These are phyloP conservation scores for Bullera alba DNA, from an alignment of 768 basidiomycete species.

Conservation along the genomic window DNA sequence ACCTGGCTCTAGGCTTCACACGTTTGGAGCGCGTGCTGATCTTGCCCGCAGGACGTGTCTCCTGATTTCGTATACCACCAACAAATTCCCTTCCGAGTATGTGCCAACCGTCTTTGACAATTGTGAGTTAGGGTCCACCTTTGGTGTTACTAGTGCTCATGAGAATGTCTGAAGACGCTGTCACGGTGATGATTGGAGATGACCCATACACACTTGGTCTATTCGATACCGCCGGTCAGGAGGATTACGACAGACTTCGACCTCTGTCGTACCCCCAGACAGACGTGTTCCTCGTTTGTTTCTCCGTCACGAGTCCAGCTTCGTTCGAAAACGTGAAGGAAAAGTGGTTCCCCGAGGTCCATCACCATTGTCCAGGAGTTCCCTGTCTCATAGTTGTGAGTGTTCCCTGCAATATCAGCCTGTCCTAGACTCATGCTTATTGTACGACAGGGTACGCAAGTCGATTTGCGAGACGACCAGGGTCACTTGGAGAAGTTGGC, in stretches of 20 bases:
- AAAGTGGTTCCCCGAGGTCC: conserved; percentile 99
- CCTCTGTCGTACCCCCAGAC: conserved; percentile 99
- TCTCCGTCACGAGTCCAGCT: conserved; percentile 95
- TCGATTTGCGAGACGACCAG: conserved; percentile 89
- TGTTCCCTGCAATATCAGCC: too few relatives aligned
- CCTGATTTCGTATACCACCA: conserved; percentile 47
- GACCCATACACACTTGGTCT: conserved; percentile 97
- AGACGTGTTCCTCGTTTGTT: conserved; percentile 98
- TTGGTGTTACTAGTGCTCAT: conserved; percentile 58
- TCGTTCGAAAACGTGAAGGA: conserved; percentile 99
- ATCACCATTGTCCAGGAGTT: conserved; percentile 98
- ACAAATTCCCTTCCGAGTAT: conserved; percentile 64
- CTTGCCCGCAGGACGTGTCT: conserved; percentile 41
- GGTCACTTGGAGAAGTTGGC: conserved; percentile 90
- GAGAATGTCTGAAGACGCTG: conserved; percentile 54
- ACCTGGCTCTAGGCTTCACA: not conserved
- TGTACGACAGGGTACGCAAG: conserved; percentile 71
- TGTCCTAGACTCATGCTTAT: too few relatives aligned
- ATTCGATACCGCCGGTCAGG: conserved; percentile 99
- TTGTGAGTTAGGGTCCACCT: conserved; percentile 31
- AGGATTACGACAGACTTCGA: conserved; percentile 98
- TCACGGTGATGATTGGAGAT: conserved; percentile 99
- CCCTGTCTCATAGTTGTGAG: conserved; percentile 87
- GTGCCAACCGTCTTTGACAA: conserved; percentile 74
- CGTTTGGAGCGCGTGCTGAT: not conserved